These are phyloP conservation scores for Entomortierella beljakovae DNA, from an alignment of 192 early-diverging fungal genomes.

Conservation along the genomic window DNA sequence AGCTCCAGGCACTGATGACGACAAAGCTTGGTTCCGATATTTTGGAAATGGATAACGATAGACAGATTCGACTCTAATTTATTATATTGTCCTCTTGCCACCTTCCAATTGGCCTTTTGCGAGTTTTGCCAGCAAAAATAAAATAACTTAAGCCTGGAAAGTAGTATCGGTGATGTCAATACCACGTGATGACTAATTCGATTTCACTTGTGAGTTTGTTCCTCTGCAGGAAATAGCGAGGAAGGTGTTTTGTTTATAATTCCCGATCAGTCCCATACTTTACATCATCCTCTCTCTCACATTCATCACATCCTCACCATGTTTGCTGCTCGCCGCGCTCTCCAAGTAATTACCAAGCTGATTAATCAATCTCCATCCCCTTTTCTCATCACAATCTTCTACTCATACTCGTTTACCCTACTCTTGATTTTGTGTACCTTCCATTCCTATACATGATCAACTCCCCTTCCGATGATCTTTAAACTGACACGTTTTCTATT, in stretches of 20 bases:
- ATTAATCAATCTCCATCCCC: not conserved
- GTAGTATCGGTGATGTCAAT: no score
- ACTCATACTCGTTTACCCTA: not conserved
- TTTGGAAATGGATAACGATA: not conserved
- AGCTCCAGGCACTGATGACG: not conserved
- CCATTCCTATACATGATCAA: no score
- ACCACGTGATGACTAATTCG: no score
- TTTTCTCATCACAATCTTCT: not conserved
- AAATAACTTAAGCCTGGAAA: no score
- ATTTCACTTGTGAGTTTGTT: no score
- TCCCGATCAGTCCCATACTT: slow-evolving; percentile 19
- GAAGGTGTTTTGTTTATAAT: slow-evolving; percentile 20
- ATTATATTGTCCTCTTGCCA: slow-evolving; percentile 1
- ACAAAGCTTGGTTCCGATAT: no score
- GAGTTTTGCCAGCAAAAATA: no score
- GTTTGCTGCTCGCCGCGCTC: slow-evolving; percentile 40
- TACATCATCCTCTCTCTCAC: slow-evolving; percentile 10
- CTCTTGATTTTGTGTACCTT: no score
- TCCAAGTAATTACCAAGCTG: slow-evolving; percentile 24
- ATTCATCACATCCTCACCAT: slow-evolving; percentile 11
- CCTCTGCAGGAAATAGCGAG: no score
- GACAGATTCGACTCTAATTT: not conserved
- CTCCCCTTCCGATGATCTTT: no score
- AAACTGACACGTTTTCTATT: no score
- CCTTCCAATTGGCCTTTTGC: no score